Evolutionary conservation across 495 filamentous ascomycete species (phyloP), one percentile per base, ranked within the genome.

Genomic region (Corynascus novoguineensis): DNA sequence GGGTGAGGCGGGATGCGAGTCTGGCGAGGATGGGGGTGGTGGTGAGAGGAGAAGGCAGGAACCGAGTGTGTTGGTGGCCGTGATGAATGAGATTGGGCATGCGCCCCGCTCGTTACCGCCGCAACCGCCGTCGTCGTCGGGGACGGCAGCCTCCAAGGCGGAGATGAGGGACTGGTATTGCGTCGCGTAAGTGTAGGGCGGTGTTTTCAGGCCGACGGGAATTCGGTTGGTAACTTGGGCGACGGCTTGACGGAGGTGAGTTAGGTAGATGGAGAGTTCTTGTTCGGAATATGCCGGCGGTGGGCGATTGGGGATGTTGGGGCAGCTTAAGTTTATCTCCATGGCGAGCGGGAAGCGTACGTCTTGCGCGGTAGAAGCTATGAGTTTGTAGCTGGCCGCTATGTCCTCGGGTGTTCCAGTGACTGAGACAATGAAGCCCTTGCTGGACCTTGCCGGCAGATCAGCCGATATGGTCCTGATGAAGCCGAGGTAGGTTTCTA

Each of bases 301-400:
- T 0, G 86, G 86, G 28, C 77, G 77, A 41, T 72, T 63, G 15
- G 77, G 75, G 53, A 90, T 89, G 68, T 90, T 89, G 0, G 86
- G 86, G 62, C 86, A 90, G 59, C 78, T 83, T 42, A 90, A 80
- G 63, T 90, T 89, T 57, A 89, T 72, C 64, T 90, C 86, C 69
- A 87, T 76, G 17, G 79, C 77, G 5, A 88, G 63, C 1, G 70
- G 64, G 32, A 80, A 38, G 2, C 44, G 46, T 0, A 50, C 8
- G 11, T 28, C 38, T 17, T 0, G 50, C 4, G 25, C 53, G 29
- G 45, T 61, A 22, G 35, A 37, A 59, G 60, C 62, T 29, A 64
- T 76, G 54, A 40, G 63, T 1, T 5, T 5, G 55, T 82, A 81
- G 66, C 77, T 79, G 25, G 64, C 45, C 0, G 64, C 62, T 0